Evolutionary conservation across 495 filamentous ascomycete genomes (phyloP).

Genomic region (Penicillium malachiteum): DNA sequence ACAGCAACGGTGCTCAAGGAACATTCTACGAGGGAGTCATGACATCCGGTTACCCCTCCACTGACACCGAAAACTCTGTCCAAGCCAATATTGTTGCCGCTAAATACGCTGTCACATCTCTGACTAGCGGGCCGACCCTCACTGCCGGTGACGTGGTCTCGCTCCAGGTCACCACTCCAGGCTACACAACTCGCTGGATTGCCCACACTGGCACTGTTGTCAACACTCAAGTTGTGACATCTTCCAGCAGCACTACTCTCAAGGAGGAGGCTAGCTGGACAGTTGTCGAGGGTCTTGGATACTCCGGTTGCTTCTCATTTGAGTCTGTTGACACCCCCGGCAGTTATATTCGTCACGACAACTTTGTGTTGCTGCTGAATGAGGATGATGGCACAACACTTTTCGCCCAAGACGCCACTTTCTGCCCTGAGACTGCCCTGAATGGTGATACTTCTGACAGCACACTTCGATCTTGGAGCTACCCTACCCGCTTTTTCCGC

Average conservation of each 20-base stretch:
- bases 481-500: conserved; percentile 55
- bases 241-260: conserved; percentile 45
- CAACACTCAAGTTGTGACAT: conserved; percentile 52
- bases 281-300: conserved; percentile 50
- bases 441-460: conserved; percentile 40
- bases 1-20: conserved; percentile 54
- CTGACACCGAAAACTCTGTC: conserved; percentile 52
- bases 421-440: conserved; percentile 49
- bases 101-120: conserved; percentile 45
- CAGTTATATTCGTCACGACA: conserved; percentile 53
- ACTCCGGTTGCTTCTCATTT: conserved; percentile 55
- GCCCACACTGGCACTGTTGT: conserved; percentile 48
- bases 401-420: conserved; percentile 56
- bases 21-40: conserved; percentile 63
- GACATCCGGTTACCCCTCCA: conserved; percentile 57
- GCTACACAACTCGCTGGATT: conserved; percentile 50
- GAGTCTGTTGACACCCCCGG: conserved; percentile 55
- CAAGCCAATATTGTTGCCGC: conserved; percentile 60
- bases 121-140: conserved; percentile 49
- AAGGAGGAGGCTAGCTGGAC: conserved; percentile 55
- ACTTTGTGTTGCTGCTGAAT: conserved; percentile 45
- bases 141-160: conserved; percentile 51
- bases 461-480: conserved; percentile 54
- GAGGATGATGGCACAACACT: conserved; percentile 51
- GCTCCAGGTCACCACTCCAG: conserved; percentile 48